Percentiles rank a stretch among this genome's conserved stretches.
These are phyloP conservation scores for Onygenales sp. DNA, from an alignment of 2,329 filamentous ascomycete species.

Conservation along the genomic window DNA sequence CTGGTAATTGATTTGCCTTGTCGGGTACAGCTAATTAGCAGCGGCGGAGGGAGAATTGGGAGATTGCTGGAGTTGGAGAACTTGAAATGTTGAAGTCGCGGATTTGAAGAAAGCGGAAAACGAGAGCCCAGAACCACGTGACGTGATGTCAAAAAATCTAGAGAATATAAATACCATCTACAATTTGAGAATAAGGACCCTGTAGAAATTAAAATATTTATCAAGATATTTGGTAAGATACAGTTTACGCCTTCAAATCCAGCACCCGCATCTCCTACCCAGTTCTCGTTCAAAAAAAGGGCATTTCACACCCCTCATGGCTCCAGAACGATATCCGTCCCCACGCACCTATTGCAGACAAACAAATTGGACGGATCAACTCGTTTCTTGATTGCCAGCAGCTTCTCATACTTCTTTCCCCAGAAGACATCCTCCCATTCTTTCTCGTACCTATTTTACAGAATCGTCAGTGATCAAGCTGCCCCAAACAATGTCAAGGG, in stretches of 20 bases:
- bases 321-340: slow-evolving; percentile 22
- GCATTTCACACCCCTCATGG: slow-evolving; percentile 7
- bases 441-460: slow-evolving; percentile 17
- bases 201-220: not conserved
- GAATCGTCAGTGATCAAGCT: not conserved
- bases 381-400: slow-evolving; percentile 36
- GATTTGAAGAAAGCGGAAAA: too few relatives aligned
- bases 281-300: not conserved
- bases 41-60: too few relatives aligned
- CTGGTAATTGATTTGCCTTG: too few relatives aligned
- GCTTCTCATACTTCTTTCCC: slow-evolving; percentile 33
- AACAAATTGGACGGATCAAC: slow-evolving; percentile 42
- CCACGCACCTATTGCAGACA: slow-evolving; percentile 41
- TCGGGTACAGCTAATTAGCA: too few relatives aligned
- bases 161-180: too few relatives aligned
- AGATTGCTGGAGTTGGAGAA: too few relatives aligned
- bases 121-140: too few relatives aligned
- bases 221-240: not conserved
- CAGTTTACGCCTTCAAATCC: not conserved
- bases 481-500: not conserved
- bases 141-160: too few relatives aligned
- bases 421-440: slow-evolving; percentile 22
- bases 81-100: too few relatives aligned
- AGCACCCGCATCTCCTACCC: not conserved
- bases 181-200: not conserved